Evolutionary conservation across 2,329 filamentous ascomycete genomes (phyloP).

Genomic region (Delphinella strobiligena): DNA sequence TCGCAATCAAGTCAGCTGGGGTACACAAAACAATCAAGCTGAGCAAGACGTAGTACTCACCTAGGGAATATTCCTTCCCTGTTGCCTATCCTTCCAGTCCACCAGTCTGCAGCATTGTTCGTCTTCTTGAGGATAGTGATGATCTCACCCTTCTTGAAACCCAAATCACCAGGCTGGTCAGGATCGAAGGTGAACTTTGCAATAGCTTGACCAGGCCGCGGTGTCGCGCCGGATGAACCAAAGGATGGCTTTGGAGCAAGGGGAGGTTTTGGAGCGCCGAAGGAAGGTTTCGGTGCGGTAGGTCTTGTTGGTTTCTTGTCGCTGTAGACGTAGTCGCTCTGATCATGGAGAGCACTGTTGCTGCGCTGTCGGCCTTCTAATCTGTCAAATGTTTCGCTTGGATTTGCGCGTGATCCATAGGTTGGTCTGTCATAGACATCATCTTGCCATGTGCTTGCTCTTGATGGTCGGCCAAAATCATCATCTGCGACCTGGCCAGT

Average conservation of each 20-base stretch:
- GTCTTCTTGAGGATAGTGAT: conserved; percentile 94
- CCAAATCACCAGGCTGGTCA: conserved; percentile 82
- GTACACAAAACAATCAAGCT: no score
- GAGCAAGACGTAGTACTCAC: conserved; percentile 32
- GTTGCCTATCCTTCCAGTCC: conserved; percentile 82
- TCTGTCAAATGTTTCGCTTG: conserved; percentile 38
- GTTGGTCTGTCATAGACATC: conserved; percentile 52
- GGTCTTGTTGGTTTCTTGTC: conserved; percentile 48
- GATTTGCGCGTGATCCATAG: conserved; percentile 39
- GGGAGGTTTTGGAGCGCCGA: conserved; percentile 51
- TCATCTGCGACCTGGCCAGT: conserved; percentile 28
- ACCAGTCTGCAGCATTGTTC: conserved; percentile 91
- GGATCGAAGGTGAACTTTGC: conserved; percentile 91
- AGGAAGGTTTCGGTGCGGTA: conserved; percentile 80
- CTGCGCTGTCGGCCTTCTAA: conserved; percentile 21
- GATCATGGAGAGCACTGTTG: conserved; percentile 28
- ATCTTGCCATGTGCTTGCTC: conserved; percentile 63
- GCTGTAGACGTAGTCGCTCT: conserved; percentile 41
- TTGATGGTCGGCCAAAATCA: conserved; percentile 43
- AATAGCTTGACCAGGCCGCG: conserved; percentile 63
- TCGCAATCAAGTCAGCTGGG: no score
- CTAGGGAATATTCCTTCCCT: conserved; percentile 89
- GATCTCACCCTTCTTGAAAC: conserved; percentile 93
- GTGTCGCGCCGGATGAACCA: conserved; percentile 25
- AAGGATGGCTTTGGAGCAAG: conserved; percentile 51